Base-by-base conservation (phyloP, 805 yeast species). In the Spencermartinsiella europaea region DNA sequence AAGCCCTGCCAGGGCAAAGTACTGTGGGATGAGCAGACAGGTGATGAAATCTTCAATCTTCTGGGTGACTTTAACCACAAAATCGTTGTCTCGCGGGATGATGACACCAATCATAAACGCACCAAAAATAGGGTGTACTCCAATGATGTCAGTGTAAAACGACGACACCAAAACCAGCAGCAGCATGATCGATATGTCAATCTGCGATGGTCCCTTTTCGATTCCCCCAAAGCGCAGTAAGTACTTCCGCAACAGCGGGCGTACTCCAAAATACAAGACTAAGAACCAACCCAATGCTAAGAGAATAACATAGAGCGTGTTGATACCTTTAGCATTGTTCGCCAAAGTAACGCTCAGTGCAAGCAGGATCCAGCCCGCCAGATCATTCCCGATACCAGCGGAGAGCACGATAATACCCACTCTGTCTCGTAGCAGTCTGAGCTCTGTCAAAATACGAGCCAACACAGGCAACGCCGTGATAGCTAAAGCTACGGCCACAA, bases 381-480 rank as follows among this genome's bases (percentile, higher is more conserved):
- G 74, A 60, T 85, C 95, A 60, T 85, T 85, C 36, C 81, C 74
- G 47, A 85, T 83, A 43, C 95, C 95, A 2, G 95, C 93, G 2
- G 91, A 85, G 31, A 85, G 66, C n/a, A 84, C 93, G 40, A 73
- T 66, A 20, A 72, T 68, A 5, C 64, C 65, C 17, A 85, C 90
- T 53, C 86, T 71, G 58, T 82, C 89, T 42, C 79, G 80, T 38
- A 83, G 74, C 50, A 85, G 69, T 53, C 85, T 74, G 51, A 85
- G 70, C 59, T 85, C 91, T 3, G 88, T 80, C 52, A 85, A 66
- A 21, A 85, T 85, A 60, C 95, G 77, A 1, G 86, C 91, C 51
- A 85, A 66, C 2, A 85, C 95, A 0, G 95, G 95, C 63, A 85
- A 81, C 0, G 95, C 95, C 2, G 95, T 85, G 53, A 85, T 83